Percentiles rank a stretch among this genome's conserved stretches.
phyloP scores from a whole-genome alignment of 2,329 filamentous ascomycete species.

The Colletotrichum navitas region DNA sequence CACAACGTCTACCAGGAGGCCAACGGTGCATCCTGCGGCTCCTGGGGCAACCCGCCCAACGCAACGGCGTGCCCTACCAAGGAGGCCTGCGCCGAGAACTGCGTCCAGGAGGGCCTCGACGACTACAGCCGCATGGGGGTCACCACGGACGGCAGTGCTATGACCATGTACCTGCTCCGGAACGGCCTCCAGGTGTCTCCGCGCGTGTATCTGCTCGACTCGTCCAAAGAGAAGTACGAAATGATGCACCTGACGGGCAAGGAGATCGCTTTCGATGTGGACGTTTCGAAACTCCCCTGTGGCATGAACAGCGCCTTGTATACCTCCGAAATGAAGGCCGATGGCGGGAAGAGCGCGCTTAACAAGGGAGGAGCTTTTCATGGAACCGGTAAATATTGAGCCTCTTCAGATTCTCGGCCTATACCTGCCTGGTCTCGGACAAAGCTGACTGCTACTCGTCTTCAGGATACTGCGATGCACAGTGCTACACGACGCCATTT shows the following conservation, averaged over 20 bases:
- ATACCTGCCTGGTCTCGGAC: neutral
- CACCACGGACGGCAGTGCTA: conserved; percentile 48
- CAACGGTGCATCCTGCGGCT: conserved; percentile 50
- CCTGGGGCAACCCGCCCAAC: conserved; percentile 54
- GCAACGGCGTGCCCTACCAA: conserved; percentile 62
- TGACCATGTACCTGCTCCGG: conserved; percentile 49
- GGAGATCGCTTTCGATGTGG: conserved; percentile 76
- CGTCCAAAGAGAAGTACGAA: conserved; percentile 68
- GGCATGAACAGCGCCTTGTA: conserved; percentile 77
- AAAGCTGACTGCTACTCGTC: neutral
- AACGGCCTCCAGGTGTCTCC: conserved; percentile 49
- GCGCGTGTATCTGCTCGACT: conserved; percentile 70
- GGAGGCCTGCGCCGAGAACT: conserved; percentile 65
- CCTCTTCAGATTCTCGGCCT: neutral
- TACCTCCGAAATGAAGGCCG: conserved; percentile 66
- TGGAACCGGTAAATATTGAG: conserved; percentile 62
- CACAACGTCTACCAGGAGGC: conserved; percentile 60
- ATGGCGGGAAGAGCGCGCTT: conserved; percentile 68
- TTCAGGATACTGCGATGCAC: conserved; percentile 69
- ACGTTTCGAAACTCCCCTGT: conserved; percentile 73
- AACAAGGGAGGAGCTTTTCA: conserved; percentile 71
- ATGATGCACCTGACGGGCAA: conserved; percentile 70
- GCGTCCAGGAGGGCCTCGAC: conserved; percentile 63
- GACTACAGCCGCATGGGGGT: conserved; percentile 58
- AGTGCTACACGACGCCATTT: conserved; percentile 65